Base-by-base conservation (phyloP, 2,329 filamentous ascomycete genomes). In the Cladosporium sp. region DNA sequence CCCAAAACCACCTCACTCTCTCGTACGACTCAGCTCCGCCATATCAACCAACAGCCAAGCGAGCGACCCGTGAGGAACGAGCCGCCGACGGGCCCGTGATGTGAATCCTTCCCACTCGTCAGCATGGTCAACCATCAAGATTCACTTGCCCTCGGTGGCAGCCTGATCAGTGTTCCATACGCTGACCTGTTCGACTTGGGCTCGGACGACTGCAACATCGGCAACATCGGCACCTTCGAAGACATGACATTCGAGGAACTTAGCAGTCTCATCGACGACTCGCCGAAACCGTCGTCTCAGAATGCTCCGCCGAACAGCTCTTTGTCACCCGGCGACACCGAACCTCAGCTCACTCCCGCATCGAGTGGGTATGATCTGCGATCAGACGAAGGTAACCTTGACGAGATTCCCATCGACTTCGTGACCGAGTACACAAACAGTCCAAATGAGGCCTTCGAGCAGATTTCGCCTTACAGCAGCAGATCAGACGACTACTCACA, bases 381-480 rank as follows among this genome's bases (percentile, higher is more conserved):
- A 10, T 33, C 23, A 23, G 60, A 62, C 18, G 44, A 18, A 37
- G 33, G 23, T 31, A 40, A 63, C 23, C 28, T 46, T 8, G 61
- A 37, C 12, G 50, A 56, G 5, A n/a, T 21, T 23, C 31, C 52
- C 7, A 58, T 57, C 23, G 63, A 60, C 23, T 44, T 65, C 28
- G n/a, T 46, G 29, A 53, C 63, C 21, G 23, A 57, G 29, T 40
- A 65, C 23, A 44, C 56, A 46, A 53, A 28, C 31, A 65, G 63
- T 28, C 57, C 57, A 11, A 29, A 35, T 28, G 63, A 50, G 21
- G 40, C 16, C 29, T 65, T 50, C 62, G 62, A 65, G 5, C 46
- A 40, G 5, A 55, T 60, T 26, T 60, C 63, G 29, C 56, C 44
- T 12, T 44, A 53, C 18, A 60, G 50, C 33, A 65, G 56, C 26